Evolutionary conservation across 2,329 filamentous ascomycete genomes (phyloP), one percentile per base, ranked within the genome.

Genomic region (Trichoderma koningiopsis): DNA sequence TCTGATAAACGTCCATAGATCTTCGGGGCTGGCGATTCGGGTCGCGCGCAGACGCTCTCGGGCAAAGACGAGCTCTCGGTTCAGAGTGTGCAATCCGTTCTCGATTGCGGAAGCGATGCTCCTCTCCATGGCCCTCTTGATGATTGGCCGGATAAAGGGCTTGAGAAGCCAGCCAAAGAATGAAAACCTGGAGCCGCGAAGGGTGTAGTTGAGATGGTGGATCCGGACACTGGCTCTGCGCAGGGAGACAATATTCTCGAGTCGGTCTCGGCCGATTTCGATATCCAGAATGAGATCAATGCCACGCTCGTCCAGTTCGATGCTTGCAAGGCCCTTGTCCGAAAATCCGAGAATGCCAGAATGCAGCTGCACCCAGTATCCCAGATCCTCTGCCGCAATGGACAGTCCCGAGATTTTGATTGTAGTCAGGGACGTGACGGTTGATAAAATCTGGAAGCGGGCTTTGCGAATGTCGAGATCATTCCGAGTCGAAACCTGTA

Each of bases 201-300:
- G 82, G 0, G 83, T 88, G 82, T 96, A 97, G 76, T 92, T 88
- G 16, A 98, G 88, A 76, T 95, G 94, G 82, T 97, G 94, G 71
- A 97, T 92, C 73, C 89, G 87, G 0, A 97, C 94, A 2, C 89
- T 85, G 10, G 97, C 94, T 13, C 86, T 86, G 49, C 89, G 88
- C 5, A 98, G 85, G 0, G 90, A 89, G 10, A 98, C 85, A 13
- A 98, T 91, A 75, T 94, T 89, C 75, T 97, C 94, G 2, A 96
- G 80, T 1, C 86, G 85, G 72, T 94, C 91, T 70, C 90, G 90
- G 59, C 91, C 91, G 64, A 98, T 88, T 76, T 97, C 94, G 0
- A 97, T 82, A 73, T 97, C 93, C 6, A 97, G 82, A 33, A 92
- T 89, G 61, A 98, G 87, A 77, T 97, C 95, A 69, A 97, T 89